These are phyloP conservation scores for Incumbomyces lentus DNA, from an alignment of 2,329 filamentous ascomycete genomes.

Conservation along the genomic window DNA sequence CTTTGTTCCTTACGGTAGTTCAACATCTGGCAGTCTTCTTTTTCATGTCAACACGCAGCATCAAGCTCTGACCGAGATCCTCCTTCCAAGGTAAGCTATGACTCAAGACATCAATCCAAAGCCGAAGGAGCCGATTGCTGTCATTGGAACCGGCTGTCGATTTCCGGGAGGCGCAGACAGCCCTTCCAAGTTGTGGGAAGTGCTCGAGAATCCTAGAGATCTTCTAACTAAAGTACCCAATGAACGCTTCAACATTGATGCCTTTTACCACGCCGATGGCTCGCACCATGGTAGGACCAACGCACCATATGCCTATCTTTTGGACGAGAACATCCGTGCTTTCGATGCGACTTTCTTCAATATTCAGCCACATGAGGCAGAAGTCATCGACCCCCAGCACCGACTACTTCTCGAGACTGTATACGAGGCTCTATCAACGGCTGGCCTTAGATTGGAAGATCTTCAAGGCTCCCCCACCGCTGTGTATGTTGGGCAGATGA, in stretches of 20 bases:
- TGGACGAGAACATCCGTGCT: conserved; percentile 11
- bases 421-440: conserved; percentile 19
- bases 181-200: no score
- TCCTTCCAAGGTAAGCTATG: no score
- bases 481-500: conserved; percentile 11
- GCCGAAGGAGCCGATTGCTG: no score
- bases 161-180: no score
- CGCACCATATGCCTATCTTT: conserved; percentile 11
- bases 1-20: no score
- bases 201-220: no score
- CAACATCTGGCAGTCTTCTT: no score
- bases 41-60: no score
- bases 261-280: conserved; percentile 18
- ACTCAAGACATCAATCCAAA: no score
- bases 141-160: no score
- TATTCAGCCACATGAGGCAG: conserved; percentile 17
- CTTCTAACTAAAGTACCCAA: conserved; percentile 7
- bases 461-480: conserved; percentile 11
- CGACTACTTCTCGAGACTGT: conserved; percentile 20
- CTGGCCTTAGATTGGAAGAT: conserved; percentile 11
- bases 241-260: conserved; percentile 21
- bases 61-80: no score
- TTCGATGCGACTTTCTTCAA: conserved; percentile 25
- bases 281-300: conserved; percentile 9
- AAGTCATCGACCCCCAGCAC: conserved; percentile 21